These are phyloP conservation scores for Friedmanniomyces endolithicus DNA, from an alignment of 495 filamentous ascomycete genomes.

Conservation along the genomic window DNA sequence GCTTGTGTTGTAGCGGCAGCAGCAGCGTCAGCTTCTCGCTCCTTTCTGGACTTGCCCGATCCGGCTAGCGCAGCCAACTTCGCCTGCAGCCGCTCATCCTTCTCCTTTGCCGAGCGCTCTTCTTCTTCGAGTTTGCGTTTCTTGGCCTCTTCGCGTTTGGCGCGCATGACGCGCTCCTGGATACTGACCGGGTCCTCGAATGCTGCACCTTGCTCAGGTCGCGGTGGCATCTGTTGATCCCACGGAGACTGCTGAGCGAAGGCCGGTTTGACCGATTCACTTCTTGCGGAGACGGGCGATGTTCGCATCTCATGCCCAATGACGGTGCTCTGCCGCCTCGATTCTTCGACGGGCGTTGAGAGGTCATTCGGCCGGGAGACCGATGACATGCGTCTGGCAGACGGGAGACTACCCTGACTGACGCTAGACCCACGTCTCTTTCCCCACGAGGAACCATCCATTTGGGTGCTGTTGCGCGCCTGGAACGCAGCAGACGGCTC, in stretches of 20 bases:
- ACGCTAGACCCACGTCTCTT: constrained; percentile 85
- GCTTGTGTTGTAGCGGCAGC: constrained; percentile 6
- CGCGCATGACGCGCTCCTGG: constrained; percentile 78
- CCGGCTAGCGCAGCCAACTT: constrained; percentile 70
- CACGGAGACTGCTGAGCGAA: constrained; percentile 19
- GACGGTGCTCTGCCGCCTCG: constrained; percentile 1
- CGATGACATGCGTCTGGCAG: constrained; percentile 46
- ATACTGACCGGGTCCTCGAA: constrained; percentile 36
- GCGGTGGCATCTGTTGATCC: constrained; percentile 24
- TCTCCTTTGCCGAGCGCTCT: constrained; percentile 63
- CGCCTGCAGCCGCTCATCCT: constrained; percentile 65
- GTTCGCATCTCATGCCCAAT: constrained; percentile 34
- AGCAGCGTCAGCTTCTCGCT: constrained; percentile 32
- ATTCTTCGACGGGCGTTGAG: constrained; percentile 36
- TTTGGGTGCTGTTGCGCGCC: constrained; percentile 51
- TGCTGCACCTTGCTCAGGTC: constrained; percentile 20
- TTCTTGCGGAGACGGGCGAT: constrained; percentile 27
- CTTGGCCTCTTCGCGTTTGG: constrained; percentile 55
- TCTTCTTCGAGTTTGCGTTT: constrained; percentile 73
- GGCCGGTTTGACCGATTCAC: constrained; percentile 22
- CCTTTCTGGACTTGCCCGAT: constrained; percentile 45
- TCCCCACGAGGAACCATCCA: constrained; percentile 54
- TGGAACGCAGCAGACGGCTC: constrained; percentile 92
- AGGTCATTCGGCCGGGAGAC: constrained; percentile 32
- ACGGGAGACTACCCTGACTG: constrained; percentile 74